Conservation (phyloP, 257 asterid species). For the Lithospermum erythrorhizon region DNA sequence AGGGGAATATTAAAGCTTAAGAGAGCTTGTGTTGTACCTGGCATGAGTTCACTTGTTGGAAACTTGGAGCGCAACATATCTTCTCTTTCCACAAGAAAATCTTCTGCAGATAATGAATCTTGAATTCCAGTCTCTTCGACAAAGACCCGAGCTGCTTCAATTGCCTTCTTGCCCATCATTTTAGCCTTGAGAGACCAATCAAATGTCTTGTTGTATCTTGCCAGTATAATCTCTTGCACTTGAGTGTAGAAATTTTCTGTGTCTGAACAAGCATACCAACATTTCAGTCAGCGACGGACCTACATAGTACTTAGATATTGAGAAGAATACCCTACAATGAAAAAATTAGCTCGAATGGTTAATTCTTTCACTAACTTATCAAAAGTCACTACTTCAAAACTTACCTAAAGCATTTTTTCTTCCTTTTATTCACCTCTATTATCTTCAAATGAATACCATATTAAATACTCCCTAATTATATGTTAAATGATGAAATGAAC, state of each 20-base stretch:
- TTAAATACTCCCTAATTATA: too few species aligned
- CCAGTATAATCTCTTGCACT: slow-evolving; percentile 83
- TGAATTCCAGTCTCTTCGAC: slow-evolving; percentile 79
- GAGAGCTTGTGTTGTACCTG: slow-evolving; percentile 35
- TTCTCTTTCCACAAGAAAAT: slow-evolving; percentile 86
- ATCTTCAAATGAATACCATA: too few species aligned
- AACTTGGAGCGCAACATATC: slow-evolving; percentile 61
- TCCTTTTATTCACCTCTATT: too few species aligned
- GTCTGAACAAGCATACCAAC: slow-evolving; percentile 28
- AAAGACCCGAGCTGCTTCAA: slow-evolving; percentile 88
- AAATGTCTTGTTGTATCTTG: slow-evolving; percentile 77
- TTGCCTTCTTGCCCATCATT: slow-evolving; percentile 98
- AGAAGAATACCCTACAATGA: too few species aligned
- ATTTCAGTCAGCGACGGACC: too few species aligned
- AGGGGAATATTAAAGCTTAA: background rate
- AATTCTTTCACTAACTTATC: too few species aligned
- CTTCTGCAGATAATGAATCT: slow-evolving; percentile 71
- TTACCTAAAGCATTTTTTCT: too few species aligned
- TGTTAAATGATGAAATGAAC: too few species aligned
- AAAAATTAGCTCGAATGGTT: too few species aligned
- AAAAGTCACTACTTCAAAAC: too few species aligned
- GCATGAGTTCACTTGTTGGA: slow-evolving; percentile 88
- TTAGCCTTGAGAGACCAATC: slow-evolving; percentile 95
- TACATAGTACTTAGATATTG: too few species aligned
- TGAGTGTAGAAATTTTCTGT: slow-evolving; percentile 88